Evolutionary conservation across 1,284 basidiomycete species (phyloP).

Genomic region (Marasmius sp.): DNA sequence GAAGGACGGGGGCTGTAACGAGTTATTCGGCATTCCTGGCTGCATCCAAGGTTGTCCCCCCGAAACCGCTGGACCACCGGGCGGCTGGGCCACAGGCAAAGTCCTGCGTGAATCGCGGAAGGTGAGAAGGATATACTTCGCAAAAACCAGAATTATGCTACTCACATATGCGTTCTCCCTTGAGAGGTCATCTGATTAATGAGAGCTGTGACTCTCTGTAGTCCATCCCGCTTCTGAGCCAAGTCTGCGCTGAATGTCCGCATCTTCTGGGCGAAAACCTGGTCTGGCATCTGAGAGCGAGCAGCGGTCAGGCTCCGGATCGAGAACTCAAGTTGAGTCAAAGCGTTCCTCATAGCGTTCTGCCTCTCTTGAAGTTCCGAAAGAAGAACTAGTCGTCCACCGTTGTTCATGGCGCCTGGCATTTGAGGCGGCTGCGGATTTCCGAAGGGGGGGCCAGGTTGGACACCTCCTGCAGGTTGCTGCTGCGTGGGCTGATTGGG

Average conservation of each 20-base stretch:
- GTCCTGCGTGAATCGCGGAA: background rate
- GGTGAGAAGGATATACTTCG: background rate
- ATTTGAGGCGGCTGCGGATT: constrained; percentile 10
- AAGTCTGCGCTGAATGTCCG: background rate
- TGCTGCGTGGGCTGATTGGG: constrained; percentile 10
- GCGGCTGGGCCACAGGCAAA: background rate
- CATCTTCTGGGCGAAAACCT: background rate
- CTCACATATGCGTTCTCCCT: background rate
- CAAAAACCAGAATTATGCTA: background rate
- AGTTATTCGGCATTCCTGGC: background rate
- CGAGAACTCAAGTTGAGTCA: background rate
- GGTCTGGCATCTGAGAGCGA: background rate
- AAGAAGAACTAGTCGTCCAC: background rate
- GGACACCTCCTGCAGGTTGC: background rate
- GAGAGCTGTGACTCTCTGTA: background rate
- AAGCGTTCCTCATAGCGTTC: background rate
- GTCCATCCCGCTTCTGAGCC: background rate
- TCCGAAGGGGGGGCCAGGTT: background rate
- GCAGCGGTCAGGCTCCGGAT: background rate
- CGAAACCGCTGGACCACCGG: background rate
- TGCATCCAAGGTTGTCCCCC: background rate
- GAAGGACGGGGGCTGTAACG: background rate
- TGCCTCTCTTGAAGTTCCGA: background rate
- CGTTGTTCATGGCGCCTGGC: background rate
- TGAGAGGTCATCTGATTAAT: constrained; percentile 1